Evolutionary conservation across 495 filamentous ascomycete species (phyloP), one percentile per base, ranked within the genome.

Genomic region (Oleoguttula mirabilis): DNA sequence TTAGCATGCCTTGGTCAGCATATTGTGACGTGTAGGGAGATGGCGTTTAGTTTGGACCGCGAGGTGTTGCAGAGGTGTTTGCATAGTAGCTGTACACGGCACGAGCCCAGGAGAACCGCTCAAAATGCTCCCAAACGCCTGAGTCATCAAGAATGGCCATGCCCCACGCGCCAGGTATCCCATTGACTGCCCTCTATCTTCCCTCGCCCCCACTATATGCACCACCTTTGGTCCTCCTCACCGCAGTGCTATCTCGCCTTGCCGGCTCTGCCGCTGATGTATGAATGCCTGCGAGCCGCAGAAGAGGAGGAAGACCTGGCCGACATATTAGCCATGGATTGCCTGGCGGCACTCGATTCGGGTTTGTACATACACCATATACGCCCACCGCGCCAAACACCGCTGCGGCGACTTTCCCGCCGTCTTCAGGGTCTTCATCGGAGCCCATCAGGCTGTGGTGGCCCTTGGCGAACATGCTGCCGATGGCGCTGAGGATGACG

Each of bases 311-410:
- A 94, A 94, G 0, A 71, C 76, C 86, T 94, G 39, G 38, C 12
- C 21, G 4, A 14, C 24, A 16, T 31, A n/a, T 16, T 3, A 17
- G 34, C 10, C 20, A 15, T 15, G 21, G 14, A 14, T 7, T 16
- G 5, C 10, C 10, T 30, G 10, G 21, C 2, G n/a, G 35, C 21
- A 7, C 10, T 19, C n/a, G 8, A 16, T 3, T n/a, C n/a, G n/a
- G n/a, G n/a, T n/a, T n/a, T n/a, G n/a, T n/a, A 69, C 83, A 45
- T 79, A 93, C 85, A 53, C 65, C 72, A 56, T 94, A 94, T 48
- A 94, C 79, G 22, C 82, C 64, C 17, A 94, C 85, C 38, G 87
- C 84, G 20, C 75, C 76, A 55, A 92, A 93, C 21, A 92, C 73
- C 11, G 84, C 84, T 10, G 67, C 79, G 4, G 86, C 87, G 32